Percentiles rank a stretch among this genome's conserved stretches.
Evolutionary conservation across 345 rosid genomes (phyloP).

Genomic region (Camelina neglecta): DNA sequence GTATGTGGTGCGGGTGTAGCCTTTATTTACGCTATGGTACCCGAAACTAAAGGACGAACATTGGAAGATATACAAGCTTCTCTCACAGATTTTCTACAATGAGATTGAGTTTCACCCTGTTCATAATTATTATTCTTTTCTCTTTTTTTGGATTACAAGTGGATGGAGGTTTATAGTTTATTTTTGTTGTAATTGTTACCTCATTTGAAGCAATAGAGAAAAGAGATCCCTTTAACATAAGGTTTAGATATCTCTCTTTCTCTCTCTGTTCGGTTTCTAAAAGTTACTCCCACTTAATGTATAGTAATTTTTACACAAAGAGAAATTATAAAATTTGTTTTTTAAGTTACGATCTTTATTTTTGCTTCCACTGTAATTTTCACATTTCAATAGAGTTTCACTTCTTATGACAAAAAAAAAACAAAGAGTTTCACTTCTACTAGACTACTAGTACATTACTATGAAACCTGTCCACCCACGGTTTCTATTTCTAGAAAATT

Average conservation of each 20-base stretch:
- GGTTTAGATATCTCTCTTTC: constrained; percentile 15
- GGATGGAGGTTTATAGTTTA: constrained; percentile 30
- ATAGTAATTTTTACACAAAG: constrained; percentile 13
- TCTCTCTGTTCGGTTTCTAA: background rate
- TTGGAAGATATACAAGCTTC: constrained; percentile 64
- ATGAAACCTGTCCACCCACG: background rate
- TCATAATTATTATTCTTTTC: constrained; percentile 20
- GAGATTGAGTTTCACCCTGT: constrained; percentile 14
- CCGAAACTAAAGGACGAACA: constrained; percentile 70
- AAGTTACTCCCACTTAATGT: constrained; percentile 16
- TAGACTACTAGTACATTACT: background rate
- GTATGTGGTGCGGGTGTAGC: constrained; percentile 35
- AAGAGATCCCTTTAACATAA: background rate
- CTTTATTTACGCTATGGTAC: constrained; percentile 58
- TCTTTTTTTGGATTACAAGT: constrained; percentile 1
- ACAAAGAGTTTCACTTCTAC: too few species aligned
- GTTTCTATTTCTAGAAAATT: background rate
- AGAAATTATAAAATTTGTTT: background rate
- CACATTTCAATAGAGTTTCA: background rate
- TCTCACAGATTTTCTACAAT: constrained; percentile 43
- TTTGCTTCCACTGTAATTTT: background rate
- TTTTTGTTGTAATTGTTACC: constrained; percentile 28
- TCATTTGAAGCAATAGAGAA: constrained; percentile 29
- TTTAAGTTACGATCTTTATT: background rate
- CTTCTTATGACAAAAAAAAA: background rate